phyloP scores from a whole-genome alignment of 1,139 yeast species.

The Hansenula sp. region DNA sequence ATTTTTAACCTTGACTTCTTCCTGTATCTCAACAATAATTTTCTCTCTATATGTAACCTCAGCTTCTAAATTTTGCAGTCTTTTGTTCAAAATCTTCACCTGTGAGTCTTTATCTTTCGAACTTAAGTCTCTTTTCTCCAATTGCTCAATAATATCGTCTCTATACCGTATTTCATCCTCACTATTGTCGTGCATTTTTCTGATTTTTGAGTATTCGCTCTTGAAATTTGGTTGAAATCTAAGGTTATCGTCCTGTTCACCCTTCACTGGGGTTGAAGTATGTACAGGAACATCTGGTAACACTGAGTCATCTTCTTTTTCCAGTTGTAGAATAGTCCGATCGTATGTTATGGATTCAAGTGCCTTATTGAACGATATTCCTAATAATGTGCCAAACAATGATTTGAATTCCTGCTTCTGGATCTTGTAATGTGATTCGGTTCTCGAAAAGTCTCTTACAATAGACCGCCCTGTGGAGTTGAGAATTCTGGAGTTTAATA shows the following conservation, averaged over 20 bases:
- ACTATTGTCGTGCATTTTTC: conserved; percentile 16
- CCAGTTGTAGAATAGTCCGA: not conserved
- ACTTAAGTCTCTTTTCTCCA: conserved; percentile 11
- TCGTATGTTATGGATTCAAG: conserved; percentile 10
- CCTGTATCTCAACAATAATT: conserved; percentile 23
- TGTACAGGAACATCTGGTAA: not conserved
- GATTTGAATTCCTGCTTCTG: conserved; percentile 27
- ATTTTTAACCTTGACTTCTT: conserved; percentile 15
- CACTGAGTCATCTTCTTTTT: conserved; percentile 1
- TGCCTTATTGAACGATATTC: conserved; percentile 19
- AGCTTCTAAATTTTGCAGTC: conserved; percentile 18
- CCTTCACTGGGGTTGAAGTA: conserved; percentile 10
- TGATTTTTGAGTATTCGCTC: conserved; percentile 16
- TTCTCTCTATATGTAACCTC: conserved; percentile 25
- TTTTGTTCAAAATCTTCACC: conserved; percentile 5
- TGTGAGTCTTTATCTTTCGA: conserved; percentile 7
- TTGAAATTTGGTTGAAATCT: conserved; percentile 14
- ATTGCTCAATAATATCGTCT: conserved; percentile 18
- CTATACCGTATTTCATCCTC: conserved; percentile 22
- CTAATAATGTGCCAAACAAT: conserved; percentile 25
- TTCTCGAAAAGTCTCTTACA: conserved; percentile 24
- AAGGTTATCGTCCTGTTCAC: not conserved
- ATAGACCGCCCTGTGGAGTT: conserved; percentile 23
- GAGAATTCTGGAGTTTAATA: conserved; percentile 16
- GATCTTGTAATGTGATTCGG: conserved; percentile 25